A percentile compares a stretch with the other conserved stretches of the same genome.
These are phyloP conservation scores for Eutrema heterophyllum DNA, from an alignment of 345 rosid species.

Conservation along the genomic window DNA sequence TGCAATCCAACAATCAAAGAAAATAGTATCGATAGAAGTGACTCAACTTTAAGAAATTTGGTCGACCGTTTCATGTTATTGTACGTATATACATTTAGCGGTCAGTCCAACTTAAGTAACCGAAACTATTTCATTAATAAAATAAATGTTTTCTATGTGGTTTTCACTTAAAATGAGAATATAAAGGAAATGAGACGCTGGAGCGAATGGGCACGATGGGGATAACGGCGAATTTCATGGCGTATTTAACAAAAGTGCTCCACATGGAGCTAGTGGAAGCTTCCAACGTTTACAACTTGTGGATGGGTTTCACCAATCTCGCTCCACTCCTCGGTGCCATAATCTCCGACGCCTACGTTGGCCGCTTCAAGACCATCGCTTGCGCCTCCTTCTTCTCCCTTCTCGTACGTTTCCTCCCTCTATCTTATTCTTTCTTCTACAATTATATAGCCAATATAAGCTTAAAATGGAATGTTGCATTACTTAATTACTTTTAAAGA, in stretches of 20 bases:
- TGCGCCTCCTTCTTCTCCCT: slow-evolving; percentile 44
- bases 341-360: slow-evolving; percentile 50
- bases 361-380: slow-evolving; percentile 55
- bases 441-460: not conserved
- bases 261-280: slow-evolving; percentile 50
- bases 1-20: not conserved
- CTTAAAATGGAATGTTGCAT: not conserved
- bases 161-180: not conserved
- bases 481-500: not conserved
- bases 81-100: not conserved
- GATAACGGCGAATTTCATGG: slow-evolving; percentile 47
- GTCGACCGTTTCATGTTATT: slow-evolving; percentile 1
- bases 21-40: not conserved
- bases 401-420: slow-evolving; percentile 39
- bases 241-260: slow-evolving; percentile 44
- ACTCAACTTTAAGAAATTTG: not conserved
- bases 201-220: slow-evolving; percentile 65
- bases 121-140: not conserved
- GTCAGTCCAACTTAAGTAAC: not conserved
- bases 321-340: slow-evolving; percentile 59
- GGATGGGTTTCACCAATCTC: slow-evolving; percentile 52
- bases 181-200: slow-evolving; percentile 66
- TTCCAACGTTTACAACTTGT: slow-evolving; percentile 43
- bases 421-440: not conserved
- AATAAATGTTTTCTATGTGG: not conserved